These are phyloP conservation scores for Penicillium psychrofluorescens DNA, from an alignment of 495 filamentous ascomycete genomes.

Conservation along the genomic window DNA sequence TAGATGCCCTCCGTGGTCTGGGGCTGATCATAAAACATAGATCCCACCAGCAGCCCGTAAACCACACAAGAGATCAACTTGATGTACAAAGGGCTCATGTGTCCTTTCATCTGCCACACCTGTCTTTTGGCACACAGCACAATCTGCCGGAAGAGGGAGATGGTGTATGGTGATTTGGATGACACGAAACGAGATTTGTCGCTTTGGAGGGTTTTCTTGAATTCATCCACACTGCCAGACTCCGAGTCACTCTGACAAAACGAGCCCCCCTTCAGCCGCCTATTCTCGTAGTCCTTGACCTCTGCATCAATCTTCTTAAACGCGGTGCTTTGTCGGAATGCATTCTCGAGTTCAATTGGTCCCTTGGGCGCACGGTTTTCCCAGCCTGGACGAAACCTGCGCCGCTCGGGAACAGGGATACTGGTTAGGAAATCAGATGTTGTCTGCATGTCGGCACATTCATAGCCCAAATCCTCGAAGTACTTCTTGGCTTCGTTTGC, in stretches of 20 bases:
- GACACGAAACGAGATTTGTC: constrained; percentile 35
- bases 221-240: constrained; percentile 36
- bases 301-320: constrained; percentile 41
- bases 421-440: constrained; percentile 80
- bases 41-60: constrained; percentile 26
- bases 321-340: constrained; percentile 43
- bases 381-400: constrained; percentile 55
- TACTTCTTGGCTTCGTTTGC: constrained; percentile 61
- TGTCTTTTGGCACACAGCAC: constrained; percentile 55
- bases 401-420: constrained; percentile 63
- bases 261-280: constrained; percentile 21
- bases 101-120: constrained; percentile 39
- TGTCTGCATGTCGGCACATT: constrained; percentile 68
- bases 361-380: constrained; percentile 62
- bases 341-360: constrained; percentile 56
- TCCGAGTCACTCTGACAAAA: constrained; percentile 27
- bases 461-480: constrained; percentile 76
- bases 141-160: constrained; percentile 57
- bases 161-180: constrained; percentile 46
- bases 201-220: constrained; percentile 33
- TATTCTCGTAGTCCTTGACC: constrained; percentile 41
- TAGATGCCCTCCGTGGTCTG: constrained; percentile 42
- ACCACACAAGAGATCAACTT: constrained; percentile 27
- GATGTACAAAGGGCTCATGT: constrained; percentile 24
- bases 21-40: constrained; percentile 30